These are phyloP conservation scores for Trichoderma sp. DNA, from an alignment of 2,329 filamentous ascomycete genomes.

Conservation along the genomic window DNA sequence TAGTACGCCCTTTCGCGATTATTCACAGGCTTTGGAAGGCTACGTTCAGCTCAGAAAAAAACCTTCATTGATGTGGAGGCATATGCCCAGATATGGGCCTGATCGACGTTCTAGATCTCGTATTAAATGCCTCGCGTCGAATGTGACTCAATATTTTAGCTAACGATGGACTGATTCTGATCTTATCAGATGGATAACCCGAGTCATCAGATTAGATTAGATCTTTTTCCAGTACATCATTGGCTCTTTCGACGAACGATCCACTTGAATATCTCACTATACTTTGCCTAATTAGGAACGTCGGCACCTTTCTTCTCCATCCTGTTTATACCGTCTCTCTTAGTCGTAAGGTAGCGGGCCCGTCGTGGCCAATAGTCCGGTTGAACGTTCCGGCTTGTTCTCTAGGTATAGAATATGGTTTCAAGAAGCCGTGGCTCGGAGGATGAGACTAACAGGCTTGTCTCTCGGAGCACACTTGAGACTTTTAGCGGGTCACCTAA, in stretches of 20 bases:
- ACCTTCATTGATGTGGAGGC: not conserved
- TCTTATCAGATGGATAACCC: conserved; percentile 18
- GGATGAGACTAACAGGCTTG: not conserved
- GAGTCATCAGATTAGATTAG: conserved; percentile 22
- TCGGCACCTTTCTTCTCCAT: not conserved
- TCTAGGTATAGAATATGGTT: not conserved
- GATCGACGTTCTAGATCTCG: conserved; percentile 12
- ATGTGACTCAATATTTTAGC: conserved; percentile 6
- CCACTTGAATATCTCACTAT: not conserved
- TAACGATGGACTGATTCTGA: conserved; percentile 17
- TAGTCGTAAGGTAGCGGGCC: not conserved
- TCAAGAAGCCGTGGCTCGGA: not conserved
- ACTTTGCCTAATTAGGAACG: conserved; percentile 2
- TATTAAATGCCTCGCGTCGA: not conserved
- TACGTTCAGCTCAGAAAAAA: not conserved
- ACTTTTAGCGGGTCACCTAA: not conserved
- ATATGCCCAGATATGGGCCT: not conserved
- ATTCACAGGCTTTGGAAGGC: not conserved
- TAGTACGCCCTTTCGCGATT: conserved; percentile 5
- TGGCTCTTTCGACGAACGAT: not conserved
- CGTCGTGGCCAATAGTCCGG: not conserved
- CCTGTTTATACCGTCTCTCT: not conserved
- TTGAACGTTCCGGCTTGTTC: not conserved
- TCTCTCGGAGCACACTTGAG: not conserved
- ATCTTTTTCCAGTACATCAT: not conserved